Percentiles rank a stretch among this genome's conserved stretches.
These are phyloP conservation scores for Pichia exigua DNA, from an alignment of 805 yeast genomes.

Conservation along the genomic window DNA sequence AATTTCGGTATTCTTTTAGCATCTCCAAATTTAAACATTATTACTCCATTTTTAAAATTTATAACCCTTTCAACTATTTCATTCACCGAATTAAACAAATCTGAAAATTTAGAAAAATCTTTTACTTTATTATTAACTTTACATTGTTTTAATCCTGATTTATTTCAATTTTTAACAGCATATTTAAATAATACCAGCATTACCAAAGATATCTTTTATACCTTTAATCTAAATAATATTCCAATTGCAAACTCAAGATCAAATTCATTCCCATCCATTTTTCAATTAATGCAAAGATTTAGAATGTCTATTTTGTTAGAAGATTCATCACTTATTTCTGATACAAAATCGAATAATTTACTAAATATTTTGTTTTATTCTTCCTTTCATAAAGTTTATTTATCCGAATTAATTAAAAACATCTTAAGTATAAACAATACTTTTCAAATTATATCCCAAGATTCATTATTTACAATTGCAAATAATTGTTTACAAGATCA, in stretches of 20 bases:
- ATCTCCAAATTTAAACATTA: constrained; percentile 1
- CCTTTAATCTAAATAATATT: constrained; percentile 2
- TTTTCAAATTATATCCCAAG: neutral
- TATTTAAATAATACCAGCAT: constrained; percentile 5
- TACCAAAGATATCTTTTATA: constrained; percentile 3
- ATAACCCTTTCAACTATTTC: constrained; percentile 10
- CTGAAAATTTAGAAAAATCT: constrained; percentile 16
- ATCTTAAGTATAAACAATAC: neutral
- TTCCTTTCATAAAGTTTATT: constrained; percentile 6
- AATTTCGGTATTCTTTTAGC: constrained; percentile 20
- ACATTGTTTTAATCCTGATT: constrained; percentile 14
- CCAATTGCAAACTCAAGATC: neutral
- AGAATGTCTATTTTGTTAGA: constrained; percentile 15
- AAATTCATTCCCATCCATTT: neutral
- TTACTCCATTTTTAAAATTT: constrained; percentile 12
- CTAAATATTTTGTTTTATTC: constrained; percentile 10
- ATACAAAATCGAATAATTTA: constrained; percentile 9
- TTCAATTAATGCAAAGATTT: constrained; percentile 15
- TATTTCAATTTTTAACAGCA: constrained; percentile 12
- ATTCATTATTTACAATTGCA: neutral
- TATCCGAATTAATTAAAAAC: neutral
- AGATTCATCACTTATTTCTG: constrained; percentile 17
- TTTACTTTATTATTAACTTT: constrained; percentile 17
- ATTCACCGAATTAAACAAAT: constrained; percentile 9
- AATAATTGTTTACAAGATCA: neutral